A percentile compares a stretch with the other conserved stretches of the same genome.
Evolutionary conservation across 2,329 filamentous ascomycete species (phyloP).

Genomic region (Talaromyces sp.): DNA sequence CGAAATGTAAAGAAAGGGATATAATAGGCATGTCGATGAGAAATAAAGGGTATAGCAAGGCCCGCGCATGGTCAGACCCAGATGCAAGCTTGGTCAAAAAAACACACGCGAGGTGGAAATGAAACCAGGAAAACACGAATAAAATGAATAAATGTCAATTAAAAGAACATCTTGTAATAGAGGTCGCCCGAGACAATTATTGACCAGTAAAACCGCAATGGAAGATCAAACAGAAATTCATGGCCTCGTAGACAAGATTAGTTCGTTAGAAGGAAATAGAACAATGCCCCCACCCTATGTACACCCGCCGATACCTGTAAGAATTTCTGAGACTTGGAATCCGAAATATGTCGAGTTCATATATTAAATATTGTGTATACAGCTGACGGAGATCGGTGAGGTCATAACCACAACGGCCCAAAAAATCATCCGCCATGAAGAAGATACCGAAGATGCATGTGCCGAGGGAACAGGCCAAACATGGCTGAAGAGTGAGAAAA

Average conservation of each 20-base stretch:
- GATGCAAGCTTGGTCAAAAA: slow-evolving; percentile 1
- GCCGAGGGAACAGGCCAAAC: not conserved
- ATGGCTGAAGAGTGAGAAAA: not conserved
- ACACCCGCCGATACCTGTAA: slow-evolving; percentile 7
- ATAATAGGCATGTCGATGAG: slow-evolving; percentile 5
- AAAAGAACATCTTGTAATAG: not conserved
- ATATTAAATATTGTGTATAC: not conserved
- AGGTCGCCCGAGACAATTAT: not conserved
- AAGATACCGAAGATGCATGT: not conserved
- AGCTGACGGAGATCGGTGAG: not conserved
- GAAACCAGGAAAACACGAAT: not conserved
- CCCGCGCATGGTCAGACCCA: slow-evolving; percentile 1
- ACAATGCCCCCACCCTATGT: slow-evolving; percentile 9
- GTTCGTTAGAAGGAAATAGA: slow-evolving; percentile 7
- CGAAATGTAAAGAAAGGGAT: slow-evolving; percentile 1
- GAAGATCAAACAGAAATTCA: slow-evolving; percentile 5
- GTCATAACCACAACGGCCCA: not conserved
- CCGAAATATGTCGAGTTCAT: slow-evolving; percentile 3
- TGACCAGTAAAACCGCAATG: not conserved
- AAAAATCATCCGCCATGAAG: not conserved
- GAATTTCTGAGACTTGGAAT: not conserved
- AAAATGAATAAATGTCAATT: not conserved
- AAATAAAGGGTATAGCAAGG: slow-evolving; percentile 11
- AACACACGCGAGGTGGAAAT: not conserved
- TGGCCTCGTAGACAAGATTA: slow-evolving; percentile 11